phyloP scores from a whole-genome alignment of 805 yeast genomes.

The Jamesozyma spencerorum region DNA sequence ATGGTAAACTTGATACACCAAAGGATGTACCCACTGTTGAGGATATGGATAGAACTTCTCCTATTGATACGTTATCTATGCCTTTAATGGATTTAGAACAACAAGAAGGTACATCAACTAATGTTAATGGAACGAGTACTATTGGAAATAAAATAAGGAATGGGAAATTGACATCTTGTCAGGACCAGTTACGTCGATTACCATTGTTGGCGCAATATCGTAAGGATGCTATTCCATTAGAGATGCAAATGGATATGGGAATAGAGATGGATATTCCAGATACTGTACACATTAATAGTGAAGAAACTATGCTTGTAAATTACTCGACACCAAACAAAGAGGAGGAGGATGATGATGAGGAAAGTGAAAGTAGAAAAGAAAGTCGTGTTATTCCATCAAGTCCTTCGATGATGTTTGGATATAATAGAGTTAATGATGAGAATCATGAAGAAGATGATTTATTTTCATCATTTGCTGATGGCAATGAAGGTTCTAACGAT shows the following conservation, averaged over 20 bases:
- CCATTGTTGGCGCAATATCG: slow-evolving; percentile 16
- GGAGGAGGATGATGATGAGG: slow-evolving; percentile 18
- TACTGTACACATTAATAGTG: slow-evolving; percentile 1
- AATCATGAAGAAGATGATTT: slow-evolving; percentile 10
- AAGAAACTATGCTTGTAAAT: slow-evolving; percentile 7
- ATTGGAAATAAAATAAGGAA: not conserved
- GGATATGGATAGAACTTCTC: slow-evolving; percentile 27
- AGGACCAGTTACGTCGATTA: slow-evolving; percentile 25
- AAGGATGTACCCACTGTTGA: slow-evolving; percentile 9
- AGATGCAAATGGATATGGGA: not conserved
- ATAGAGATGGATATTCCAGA: not conserved
- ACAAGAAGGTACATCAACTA: slow-evolving; percentile 1
- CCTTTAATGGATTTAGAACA: slow-evolving; percentile 28
- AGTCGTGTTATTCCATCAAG: slow-evolving; percentile 27
- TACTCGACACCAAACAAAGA: slow-evolving; percentile 8
- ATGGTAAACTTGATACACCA: slow-evolving; percentile 3
- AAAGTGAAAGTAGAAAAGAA: slow-evolving; percentile 15
- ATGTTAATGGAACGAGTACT: not conserved
- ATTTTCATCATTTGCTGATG: slow-evolving; percentile 1
- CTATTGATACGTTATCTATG: slow-evolving; percentile 29
- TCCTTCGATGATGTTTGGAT: slow-evolving; percentile 25
- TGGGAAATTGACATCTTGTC: slow-evolving; percentile 14
- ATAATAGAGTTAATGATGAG: slow-evolving; percentile 10
- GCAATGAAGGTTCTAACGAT: slow-evolving; percentile 11
- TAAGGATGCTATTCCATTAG: not conserved